Evolutionary conservation across 805 yeast genomes (phyloP).

Genomic region (Maudiozyma barnettii): DNA sequence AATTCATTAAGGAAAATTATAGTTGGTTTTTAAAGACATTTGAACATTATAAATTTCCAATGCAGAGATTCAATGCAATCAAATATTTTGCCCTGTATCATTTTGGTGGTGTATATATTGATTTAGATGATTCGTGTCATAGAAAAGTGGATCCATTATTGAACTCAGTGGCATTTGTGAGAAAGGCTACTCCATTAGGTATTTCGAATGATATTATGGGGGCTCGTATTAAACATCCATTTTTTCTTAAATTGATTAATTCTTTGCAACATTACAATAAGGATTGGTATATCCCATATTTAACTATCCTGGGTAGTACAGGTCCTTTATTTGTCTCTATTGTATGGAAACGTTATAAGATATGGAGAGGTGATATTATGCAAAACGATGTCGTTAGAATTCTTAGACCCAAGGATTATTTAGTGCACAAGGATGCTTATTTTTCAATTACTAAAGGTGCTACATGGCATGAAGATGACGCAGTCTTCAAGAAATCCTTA

Average conservation of each 20-base stretch:
- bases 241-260: slow-evolving; percentile 62
- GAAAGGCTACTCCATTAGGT: slow-evolving; percentile 86
- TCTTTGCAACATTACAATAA: slow-evolving; percentile 52
- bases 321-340: slow-evolving; percentile 85
- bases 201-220: slow-evolving; percentile 93
- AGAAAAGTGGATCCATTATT: slow-evolving; percentile 71
- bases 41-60: slow-evolving; percentile 69
- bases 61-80: slow-evolving; percentile 84
- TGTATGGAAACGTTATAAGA: slow-evolving; percentile 77
- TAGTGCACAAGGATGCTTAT: slow-evolving; percentile 49
- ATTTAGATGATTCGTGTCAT: slow-evolving; percentile 82
- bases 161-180: slow-evolving; percentile 73
- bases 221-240: slow-evolving; percentile 76
- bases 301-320: slow-evolving; percentile 87
- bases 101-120: slow-evolving; percentile 86
- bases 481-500: slow-evolving; percentile 61
- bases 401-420: slow-evolving; percentile 65
- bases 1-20: slow-evolving; percentile 67
- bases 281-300: slow-evolving; percentile 78
- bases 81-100: slow-evolving; percentile 76
- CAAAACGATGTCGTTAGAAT: slow-evolving; percentile 59
- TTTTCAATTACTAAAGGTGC: slow-evolving; percentile 75
- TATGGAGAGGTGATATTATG: slow-evolving; percentile 55
- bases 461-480: slow-evolving; percentile 89
- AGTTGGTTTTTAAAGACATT: slow-evolving; percentile 81